Evolutionary conservation across 1,139 yeast species (phyloP), one percentile per base, ranked within the genome.

Genomic region (Geotrichum phurueaensis): DNA sequence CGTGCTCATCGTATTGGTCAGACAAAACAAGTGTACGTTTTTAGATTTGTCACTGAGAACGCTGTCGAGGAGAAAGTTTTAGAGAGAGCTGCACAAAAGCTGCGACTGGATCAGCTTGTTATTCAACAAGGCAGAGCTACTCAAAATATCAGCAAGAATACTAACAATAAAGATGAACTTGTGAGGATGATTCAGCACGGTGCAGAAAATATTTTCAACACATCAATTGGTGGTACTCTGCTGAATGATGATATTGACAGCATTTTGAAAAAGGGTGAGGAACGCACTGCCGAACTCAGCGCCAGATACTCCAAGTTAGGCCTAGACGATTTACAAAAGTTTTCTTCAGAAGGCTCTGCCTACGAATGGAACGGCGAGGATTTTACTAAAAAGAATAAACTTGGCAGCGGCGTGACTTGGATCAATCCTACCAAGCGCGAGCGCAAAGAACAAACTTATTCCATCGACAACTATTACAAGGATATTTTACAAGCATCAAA

Each of bases 1-100:
- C 83, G 99, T 72, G 99, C 99, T 0, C 99, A 94, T 74, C 84
- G 99, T 77, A 94, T 94, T 70, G 99, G 99, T 22, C 99, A 94
- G 73, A 92, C 89, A 72, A 94, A 94, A 71, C 99, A 94, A 75
- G 99, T 94, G 10, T 84, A 86, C 67, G 98, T 94, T 13, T 94
- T 81, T 72, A 79, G 99, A 68, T 90, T 94, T 76, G 96, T 94
- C 33, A 92, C 98, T 2, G 98, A 94, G 71, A 86, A 89, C 74
- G 96, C 98, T 7, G 90, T 94, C 63, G 99, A 94, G 73, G 99
- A 94, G 71, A 94, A 94, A 69, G 97, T 94, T 25, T 78, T 94
- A 65, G 98, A 94, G 71, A 82, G 98, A 66, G 99, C 99, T 0
- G 96, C 98, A 0, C 98, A 94, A 71, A 94, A 94, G 71, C 79